These are phyloP conservation scores for Solanum paucissectum DNA, from an alignment of 257 asterid species.

Conservation along the genomic window DNA sequence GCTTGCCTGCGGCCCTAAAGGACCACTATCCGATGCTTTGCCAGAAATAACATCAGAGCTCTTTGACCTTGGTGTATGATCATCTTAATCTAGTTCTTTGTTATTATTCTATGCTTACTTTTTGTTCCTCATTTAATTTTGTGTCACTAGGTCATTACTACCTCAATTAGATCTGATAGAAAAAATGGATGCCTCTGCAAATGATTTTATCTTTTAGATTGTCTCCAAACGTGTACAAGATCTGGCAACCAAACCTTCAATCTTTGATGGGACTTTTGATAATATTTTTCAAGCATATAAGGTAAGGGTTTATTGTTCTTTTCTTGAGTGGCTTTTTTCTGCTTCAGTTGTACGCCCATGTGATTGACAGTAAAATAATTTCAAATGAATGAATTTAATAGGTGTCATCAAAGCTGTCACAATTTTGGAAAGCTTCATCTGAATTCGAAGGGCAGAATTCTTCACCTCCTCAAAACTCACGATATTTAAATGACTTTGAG, in stretches of 20 bases:
- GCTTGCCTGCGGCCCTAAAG: slow-evolving; percentile 72
- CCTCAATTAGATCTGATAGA: background rate
- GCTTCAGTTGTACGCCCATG: slow-evolving; percentile 6
- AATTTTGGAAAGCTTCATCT: slow-evolving; percentile 68
- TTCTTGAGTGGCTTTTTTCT: background rate
- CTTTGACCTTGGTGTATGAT: slow-evolving; percentile 59
- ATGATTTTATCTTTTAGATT: slow-evolving; percentile 33
- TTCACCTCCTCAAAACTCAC: slow-evolving; percentile 55
- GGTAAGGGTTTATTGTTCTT: slow-evolving; percentile 31
- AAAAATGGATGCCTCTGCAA: background rate
- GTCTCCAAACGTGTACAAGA: slow-evolving; percentile 64
- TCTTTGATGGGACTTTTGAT: slow-evolving; percentile 59
- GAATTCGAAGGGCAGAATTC: slow-evolving; percentile 47
- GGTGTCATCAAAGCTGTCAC: slow-evolving; percentile 56
- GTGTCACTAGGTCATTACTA: background rate
- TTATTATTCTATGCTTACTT: background rate
- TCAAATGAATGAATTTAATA: slow-evolving; percentile 14
- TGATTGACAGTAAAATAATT: slow-evolving; percentile 5
- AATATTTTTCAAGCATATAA: slow-evolving; percentile 56
- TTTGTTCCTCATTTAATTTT: background rate
- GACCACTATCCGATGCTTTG: slow-evolving; percentile 70
- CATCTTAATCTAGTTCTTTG: slow-evolving; percentile 9
- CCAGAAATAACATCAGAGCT: slow-evolving; percentile 81
- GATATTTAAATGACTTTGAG: slow-evolving; percentile 85
- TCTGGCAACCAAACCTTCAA: slow-evolving; percentile 56